phyloP scores from a whole-genome alignment of 1,139 yeast species.

The Scheffersomyces titani region DNA sequence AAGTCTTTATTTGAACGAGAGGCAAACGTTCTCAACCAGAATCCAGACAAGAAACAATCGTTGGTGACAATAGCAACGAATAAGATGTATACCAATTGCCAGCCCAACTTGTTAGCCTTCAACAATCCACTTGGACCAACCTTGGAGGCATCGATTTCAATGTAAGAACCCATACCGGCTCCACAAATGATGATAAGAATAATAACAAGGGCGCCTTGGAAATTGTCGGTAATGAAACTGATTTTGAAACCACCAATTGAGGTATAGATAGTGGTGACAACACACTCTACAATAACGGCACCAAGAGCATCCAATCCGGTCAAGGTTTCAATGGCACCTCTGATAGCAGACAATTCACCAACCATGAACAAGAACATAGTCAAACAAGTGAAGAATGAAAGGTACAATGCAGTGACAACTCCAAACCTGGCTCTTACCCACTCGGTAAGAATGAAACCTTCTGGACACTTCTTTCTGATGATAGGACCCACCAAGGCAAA shows the following conservation, averaged over 20 bases:
- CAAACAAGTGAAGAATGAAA: slow-evolving; percentile 79
- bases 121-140: slow-evolving; percentile 69
- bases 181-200: slow-evolving; percentile 68
- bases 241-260: slow-evolving; percentile 88
- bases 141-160: slow-evolving; percentile 62
- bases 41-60: slow-evolving; percentile 87
- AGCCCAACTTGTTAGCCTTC: slow-evolving; percentile 70
- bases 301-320: slow-evolving; percentile 82
- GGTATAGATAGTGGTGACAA: slow-evolving; percentile 84
- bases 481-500: slow-evolving; percentile 84
- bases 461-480: slow-evolving; percentile 77
- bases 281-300: slow-evolving; percentile 83
- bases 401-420: slow-evolving; percentile 64
- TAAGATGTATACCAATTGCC: slow-evolving; percentile 86
- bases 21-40: slow-evolving; percentile 94
- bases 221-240: slow-evolving; percentile 83
- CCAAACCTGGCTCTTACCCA: slow-evolving; percentile 91
- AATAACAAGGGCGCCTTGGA: slow-evolving; percentile 79
- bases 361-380: slow-evolving; percentile 89
- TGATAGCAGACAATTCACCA: slow-evolving; percentile 80
- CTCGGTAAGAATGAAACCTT: slow-evolving; percentile 91
- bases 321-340: slow-evolving; percentile 71
- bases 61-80: slow-evolving; percentile 87
- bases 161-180: slow-evolving; percentile 78
- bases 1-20: slow-evolving; percentile 76